phyloP scores from a whole-genome alignment of 2,329 filamentous ascomycete genomes.

The Curvularia sp. region DNA sequence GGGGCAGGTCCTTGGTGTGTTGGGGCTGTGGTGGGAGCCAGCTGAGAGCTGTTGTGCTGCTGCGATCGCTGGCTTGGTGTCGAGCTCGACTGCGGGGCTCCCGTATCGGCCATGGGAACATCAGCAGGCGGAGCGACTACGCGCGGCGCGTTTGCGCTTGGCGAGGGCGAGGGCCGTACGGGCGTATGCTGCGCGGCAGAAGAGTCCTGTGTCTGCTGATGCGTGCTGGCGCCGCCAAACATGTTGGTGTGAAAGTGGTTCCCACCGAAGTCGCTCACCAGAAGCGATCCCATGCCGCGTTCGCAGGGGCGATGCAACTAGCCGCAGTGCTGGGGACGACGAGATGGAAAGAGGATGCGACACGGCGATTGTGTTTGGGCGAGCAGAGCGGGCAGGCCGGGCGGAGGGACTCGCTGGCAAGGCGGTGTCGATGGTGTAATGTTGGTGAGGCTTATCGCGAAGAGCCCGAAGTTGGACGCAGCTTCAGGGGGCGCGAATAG shows the following conservation, averaged over 20 bases:
- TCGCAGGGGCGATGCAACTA: constrained; percentile 24
- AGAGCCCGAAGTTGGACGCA: constrained; percentile 22
- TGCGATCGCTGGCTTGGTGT: constrained; percentile 39
- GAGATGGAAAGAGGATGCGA: constrained; percentile 18
- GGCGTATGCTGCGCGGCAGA: constrained; percentile 45
- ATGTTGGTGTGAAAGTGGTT: constrained; percentile 78
- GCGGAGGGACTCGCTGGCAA: constrained; percentile 19
- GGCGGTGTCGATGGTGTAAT: constrained; percentile 22
- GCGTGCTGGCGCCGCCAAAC: constrained; percentile 58
- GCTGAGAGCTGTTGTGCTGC: constrained; percentile 29
- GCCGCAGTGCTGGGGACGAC: constrained; percentile 11
- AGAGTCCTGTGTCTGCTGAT: constrained; percentile 51
- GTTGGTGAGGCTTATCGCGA: constrained; percentile 37
- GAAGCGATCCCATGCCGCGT: constrained; percentile 66
- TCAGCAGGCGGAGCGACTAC: constrained; percentile 40
- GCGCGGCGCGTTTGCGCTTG: constrained; percentile 33
- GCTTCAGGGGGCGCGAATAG: constrained; percentile 28
- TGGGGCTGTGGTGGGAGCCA: constrained; percentile 23
- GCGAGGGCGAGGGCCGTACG: constrained; percentile 43
- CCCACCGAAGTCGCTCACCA: constrained; percentile 73
- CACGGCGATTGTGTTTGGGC: constrained; percentile 20
- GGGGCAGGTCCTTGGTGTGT: constrained; percentile 31
- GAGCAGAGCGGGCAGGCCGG: constrained; percentile 23
- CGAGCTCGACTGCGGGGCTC: constrained; percentile 40
- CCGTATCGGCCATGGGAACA: constrained; percentile 51